Percentiles rank a stretch among this genome's conserved stretches.
phyloP scores from a whole-genome alignment of 1,284 basidiomycete genomes.

The Thelephora terrestris region DNA sequence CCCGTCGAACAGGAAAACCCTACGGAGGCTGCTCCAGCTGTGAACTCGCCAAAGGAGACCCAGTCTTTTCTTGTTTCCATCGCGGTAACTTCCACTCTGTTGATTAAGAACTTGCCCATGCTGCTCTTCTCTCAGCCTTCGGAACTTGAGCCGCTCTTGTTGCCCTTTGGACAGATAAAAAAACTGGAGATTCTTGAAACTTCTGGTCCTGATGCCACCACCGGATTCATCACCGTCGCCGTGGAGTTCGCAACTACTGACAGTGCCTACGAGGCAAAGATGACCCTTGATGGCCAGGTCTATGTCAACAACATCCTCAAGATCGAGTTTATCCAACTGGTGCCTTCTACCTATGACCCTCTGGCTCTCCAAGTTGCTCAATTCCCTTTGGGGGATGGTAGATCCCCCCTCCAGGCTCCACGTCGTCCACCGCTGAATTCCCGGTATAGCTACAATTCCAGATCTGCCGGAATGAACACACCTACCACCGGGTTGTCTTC shows the following conservation, averaged over 20 bases:
- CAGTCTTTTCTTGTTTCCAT: not conserved
- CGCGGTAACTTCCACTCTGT: constrained; percentile 30
- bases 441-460: too few relatives aligned
- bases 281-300: constrained; percentile 45
- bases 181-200: constrained; percentile 35
- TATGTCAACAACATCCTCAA: constrained; percentile 43
- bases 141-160: constrained; percentile 62
- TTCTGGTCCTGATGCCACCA: constrained; percentile 22
- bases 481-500: too few relatives aligned
- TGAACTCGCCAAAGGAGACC: constrained; percentile 7
- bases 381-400: constrained; percentile 13
- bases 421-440: too few relatives aligned
- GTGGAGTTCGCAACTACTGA: constrained; percentile 49
- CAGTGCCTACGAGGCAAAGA: constrained; percentile 53
- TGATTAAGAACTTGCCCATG: constrained; percentile 56
- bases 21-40: not conserved
- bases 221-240: constrained; percentile 38
- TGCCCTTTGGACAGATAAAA: constrained; percentile 60
- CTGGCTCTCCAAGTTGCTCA: constrained; percentile 26
- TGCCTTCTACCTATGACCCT: constrained; percentile 10
- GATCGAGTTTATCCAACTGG: constrained; percentile 33
- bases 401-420: too few relatives aligned
- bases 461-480: too few relatives aligned
- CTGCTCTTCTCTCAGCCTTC: constrained; percentile 54
- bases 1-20: constrained; percentile 7